Evolutionary conservation across 2,329 filamentous ascomycete species (phyloP), one percentile per base, ranked within the genome.

Genomic region (Chlorencoelia australis): DNA sequence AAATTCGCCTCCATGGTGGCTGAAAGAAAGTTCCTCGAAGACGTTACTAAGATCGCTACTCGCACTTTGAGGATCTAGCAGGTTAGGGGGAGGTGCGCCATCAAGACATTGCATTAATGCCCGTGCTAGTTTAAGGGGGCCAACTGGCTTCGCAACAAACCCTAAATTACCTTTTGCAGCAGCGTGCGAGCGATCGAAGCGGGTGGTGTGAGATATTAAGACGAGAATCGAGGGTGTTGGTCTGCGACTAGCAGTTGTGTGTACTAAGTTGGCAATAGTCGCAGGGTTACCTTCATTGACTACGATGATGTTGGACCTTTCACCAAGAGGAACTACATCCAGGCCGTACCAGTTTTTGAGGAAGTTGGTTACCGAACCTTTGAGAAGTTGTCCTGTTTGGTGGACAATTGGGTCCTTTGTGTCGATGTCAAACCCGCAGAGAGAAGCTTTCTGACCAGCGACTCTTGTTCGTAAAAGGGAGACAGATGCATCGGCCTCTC

Each of bases 291-390:
- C 44, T 26, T 54, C 53, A 28, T 57, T 53, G 2, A 46, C 46
- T 17, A 57, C 31, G 14, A 56, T 50, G 14, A 56, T 43, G 17
- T 44, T 39, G 13, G 48, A 35, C 13, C 41, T 47, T 15, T 48
- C 40, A 4, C 43, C 47, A 14, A 45, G 20, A 14, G 51, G 45
- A 2, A 57, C 53, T n/a, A 55, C 33, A 19, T 47, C 34, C 30
- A 55, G 29, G 1, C 52, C 53, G 37, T 54, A 57, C 53, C 53
- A 57, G 10, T 55, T 42, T 3, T 40, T 38, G 2, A 56, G 35
- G 29, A 55, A 54, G 7, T 49, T 53, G 5, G 33, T 36, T 14
- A 55, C 37, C 3, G 53, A 54, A 13, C 38, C 32, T 33, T 54
- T 50, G 2, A 55, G 39, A 10, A 49, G 24, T 20, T 39, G 38